Conservation (phyloP, 108 stramenopile species). For the Pseudonitzschia pungens region DNA sequence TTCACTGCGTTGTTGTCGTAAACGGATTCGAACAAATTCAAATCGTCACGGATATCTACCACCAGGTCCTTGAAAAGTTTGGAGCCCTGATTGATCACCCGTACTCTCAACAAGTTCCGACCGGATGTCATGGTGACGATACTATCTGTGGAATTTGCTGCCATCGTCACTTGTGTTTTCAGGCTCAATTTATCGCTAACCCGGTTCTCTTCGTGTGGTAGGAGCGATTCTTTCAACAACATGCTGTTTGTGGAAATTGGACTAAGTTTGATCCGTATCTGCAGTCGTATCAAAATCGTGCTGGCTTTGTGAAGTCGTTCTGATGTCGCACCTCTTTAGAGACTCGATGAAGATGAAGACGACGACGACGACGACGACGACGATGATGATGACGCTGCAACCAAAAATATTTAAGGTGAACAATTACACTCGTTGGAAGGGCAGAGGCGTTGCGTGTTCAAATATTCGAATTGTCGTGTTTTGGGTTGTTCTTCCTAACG, state of each 20-base stretch:
- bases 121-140: neutral
- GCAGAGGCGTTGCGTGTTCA: neutral
- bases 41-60: constrained; percentile 24
- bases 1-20: constrained; percentile 34
- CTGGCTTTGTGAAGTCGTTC: too few species aligned
- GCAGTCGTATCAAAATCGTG: too few species aligned
- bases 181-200: neutral
- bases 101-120: constrained; percentile 23
- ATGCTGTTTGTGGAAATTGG: neutral
- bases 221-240: neutral
- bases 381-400: neutral
- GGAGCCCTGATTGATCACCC: constrained; percentile 25
- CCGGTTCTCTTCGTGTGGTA: neutral
- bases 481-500: neutral
- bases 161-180: neutral
- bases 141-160: neutral
- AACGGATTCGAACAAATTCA: constrained; percentile 30
- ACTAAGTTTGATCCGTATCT: too few species aligned
- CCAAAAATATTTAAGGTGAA: neutral
- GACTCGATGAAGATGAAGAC: neutral
- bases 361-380: neutral
- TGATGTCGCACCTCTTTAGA: too few species aligned
- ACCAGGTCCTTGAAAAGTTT: constrained; percentile 30
- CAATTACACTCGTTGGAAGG: neutral
- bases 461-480: neutral